phyloP scores from a whole-genome alignment of 352 stramenopile species.

The Halophytophthora batemanensis region DNA sequence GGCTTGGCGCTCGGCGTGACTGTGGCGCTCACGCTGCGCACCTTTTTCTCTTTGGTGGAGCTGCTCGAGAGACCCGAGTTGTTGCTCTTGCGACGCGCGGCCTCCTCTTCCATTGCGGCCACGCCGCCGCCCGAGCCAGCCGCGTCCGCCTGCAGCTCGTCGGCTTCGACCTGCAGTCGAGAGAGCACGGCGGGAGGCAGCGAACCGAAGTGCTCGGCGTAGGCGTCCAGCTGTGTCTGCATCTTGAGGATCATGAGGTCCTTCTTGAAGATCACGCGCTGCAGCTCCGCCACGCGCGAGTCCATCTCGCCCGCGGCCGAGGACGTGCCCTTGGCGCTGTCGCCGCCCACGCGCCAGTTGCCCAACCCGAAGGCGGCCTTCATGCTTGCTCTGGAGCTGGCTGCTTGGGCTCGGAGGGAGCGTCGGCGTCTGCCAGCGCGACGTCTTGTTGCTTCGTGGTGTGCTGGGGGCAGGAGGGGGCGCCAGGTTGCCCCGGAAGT shows the following conservation, averaged over 20 bases:
- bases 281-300: conserved; percentile 56
- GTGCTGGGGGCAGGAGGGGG: too few relatives aligned
- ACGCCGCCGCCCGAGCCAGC: conserved; percentile 9
- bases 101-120: conserved; percentile 14
- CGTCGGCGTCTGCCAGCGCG: too few relatives aligned
- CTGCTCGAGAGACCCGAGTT: too few relatives aligned
- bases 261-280: conserved; percentile 84
- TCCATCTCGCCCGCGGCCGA: conserved; percentile 34
- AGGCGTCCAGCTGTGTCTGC: conserved; percentile 64
- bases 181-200: conserved; percentile 35
- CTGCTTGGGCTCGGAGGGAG: background rate
- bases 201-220: conserved; percentile 46
- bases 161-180: conserved; percentile 23
- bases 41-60: background rate
- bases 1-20: conserved; percentile 8
- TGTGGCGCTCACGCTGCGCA: conserved; percentile 7
- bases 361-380: conserved; percentile 24
- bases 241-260: conserved; percentile 81
- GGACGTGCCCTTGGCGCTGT: conserved; percentile 14
- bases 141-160: conserved; percentile 4
- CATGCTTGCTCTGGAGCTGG: conserved; percentile 16
- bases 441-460: too few relatives aligned
- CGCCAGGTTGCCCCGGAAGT: background rate
- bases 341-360: conserved; percentile 21
- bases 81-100: conserved; percentile 7